phyloP scores from a whole-genome alignment of 2,329 filamentous ascomycete species.

The Domatiomyces globalis region DNA sequence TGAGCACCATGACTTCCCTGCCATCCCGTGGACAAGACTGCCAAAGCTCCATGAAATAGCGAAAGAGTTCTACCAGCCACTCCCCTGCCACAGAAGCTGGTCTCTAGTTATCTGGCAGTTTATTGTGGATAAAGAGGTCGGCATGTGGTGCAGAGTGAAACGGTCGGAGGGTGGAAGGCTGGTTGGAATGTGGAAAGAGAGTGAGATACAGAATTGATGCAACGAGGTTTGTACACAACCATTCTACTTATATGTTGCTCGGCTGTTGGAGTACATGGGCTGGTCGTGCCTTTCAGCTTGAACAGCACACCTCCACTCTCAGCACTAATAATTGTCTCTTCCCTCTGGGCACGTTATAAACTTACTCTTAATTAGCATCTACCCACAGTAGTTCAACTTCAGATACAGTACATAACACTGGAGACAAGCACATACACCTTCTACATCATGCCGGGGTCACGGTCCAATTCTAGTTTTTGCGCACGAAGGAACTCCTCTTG shows the following conservation, averaged over 20 bases:
- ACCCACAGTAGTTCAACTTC: neutral
- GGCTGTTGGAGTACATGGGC: neutral
- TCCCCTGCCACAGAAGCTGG: constrained; percentile 85
- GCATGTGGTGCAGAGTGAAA: constrained; percentile 87
- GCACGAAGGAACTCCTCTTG: neutral
- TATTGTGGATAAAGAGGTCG: constrained; percentile 76
- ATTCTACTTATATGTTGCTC: neutral
- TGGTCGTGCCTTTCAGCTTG: neutral
- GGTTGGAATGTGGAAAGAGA: constrained; percentile 52
- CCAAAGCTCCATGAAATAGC: constrained; percentile 65
- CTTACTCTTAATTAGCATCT: neutral
- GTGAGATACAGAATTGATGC: constrained; percentile 49
- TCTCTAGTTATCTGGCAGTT: constrained; percentile 89
- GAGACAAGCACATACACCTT: neutral
- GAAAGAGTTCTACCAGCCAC: constrained; percentile 75
- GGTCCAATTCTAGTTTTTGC: neutral
- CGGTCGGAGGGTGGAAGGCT: constrained; percentile 59
- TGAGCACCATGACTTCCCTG: constrained; percentile 97
- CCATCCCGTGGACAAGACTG: constrained; percentile 83
- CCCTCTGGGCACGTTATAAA: neutral
- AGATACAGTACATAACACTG: too few relatives aligned
- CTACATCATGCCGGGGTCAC: neutral
- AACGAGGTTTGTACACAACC: neutral
- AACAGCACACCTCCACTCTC: neutral
- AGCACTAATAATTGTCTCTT: neutral